Percentiles rank a stretch among this genome's conserved stretches.
phyloP scores from a whole-genome alignment of 2,329 filamentous ascomycete species.

The Ceratocystis diversiconidia region DNA sequence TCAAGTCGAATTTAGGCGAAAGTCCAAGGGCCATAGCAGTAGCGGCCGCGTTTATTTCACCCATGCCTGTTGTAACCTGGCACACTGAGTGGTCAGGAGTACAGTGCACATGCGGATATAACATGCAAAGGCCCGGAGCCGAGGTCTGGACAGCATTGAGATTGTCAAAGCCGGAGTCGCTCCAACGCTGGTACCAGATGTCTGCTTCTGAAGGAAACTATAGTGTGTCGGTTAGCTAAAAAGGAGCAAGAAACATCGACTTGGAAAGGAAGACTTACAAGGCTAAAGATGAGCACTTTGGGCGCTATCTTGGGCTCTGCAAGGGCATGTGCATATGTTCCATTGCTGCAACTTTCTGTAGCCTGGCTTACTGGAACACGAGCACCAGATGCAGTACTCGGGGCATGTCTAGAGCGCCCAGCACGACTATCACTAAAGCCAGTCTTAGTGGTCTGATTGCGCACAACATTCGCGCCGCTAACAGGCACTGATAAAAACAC shows the following conservation, averaged over 20 bases:
- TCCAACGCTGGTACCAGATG: conserved; percentile 44
- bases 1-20: conserved; percentile 48
- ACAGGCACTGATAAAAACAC: background rate
- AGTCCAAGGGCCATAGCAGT: conserved; percentile 50
- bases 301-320: conserved; percentile 31
- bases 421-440: background rate
- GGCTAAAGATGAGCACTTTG: conserved; percentile 48
- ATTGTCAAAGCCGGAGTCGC: conserved; percentile 34
- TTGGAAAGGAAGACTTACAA: conserved; percentile 31
- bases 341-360: background rate
- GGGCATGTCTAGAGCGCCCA: background rate
- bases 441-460: background rate
- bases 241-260: background rate
- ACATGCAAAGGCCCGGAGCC: conserved; percentile 47
- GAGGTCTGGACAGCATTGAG: conserved; percentile 43
- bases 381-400: background rate
- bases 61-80: conserved; percentile 53
- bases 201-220: conserved; percentile 49
- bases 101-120: conserved; percentile 53
- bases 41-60: conserved; percentile 60
- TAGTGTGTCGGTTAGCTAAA: background rate
- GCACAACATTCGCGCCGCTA: background rate
- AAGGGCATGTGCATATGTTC: background rate
- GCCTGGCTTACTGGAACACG: background rate
- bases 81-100: conserved; percentile 46